phyloP scores from a whole-genome alignment of 805 yeast genomes.

The Candida pini region DNA sequence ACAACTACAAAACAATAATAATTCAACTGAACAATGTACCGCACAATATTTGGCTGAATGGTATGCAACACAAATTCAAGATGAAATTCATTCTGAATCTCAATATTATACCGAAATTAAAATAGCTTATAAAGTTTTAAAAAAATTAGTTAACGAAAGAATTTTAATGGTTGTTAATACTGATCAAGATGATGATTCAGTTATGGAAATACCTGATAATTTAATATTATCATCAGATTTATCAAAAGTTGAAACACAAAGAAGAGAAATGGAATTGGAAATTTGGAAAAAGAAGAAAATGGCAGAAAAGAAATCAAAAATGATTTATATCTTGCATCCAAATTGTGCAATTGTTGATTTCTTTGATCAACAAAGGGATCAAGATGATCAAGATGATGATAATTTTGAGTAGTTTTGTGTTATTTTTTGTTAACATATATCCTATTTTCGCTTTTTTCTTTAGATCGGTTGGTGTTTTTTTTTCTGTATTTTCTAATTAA shows the following conservation, averaged over 20 bases:
- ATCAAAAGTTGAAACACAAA: slow-evolving; percentile 19
- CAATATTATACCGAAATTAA: slow-evolving; percentile 67
- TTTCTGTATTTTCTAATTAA: not conserved
- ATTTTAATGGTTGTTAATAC: slow-evolving; percentile 62
- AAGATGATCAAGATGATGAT: slow-evolving; percentile 9
- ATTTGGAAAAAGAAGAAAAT: slow-evolving; percentile 20
- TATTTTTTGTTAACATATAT: not conserved
- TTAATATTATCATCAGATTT: slow-evolving; percentile 16
- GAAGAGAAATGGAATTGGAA: slow-evolving; percentile 18
- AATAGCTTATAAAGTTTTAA: slow-evolving; percentile 73
- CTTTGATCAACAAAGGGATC: slow-evolving; percentile 35
- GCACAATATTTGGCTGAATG: slow-evolving; percentile 69
- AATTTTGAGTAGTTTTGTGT: not conserved
- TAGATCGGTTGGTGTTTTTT: not conserved
- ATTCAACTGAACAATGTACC: slow-evolving; percentile 40
- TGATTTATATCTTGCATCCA: slow-evolving; percentile 64
- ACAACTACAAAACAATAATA: slow-evolving; percentile 20
- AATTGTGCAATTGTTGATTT: slow-evolving; percentile 75
- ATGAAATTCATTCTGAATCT: slow-evolving; percentile 60
- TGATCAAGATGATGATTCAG: slow-evolving; percentile 34
- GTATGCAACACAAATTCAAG: slow-evolving; percentile 73
- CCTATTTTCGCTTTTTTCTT: not conserved
- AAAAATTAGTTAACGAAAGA: slow-evolving; percentile 77
- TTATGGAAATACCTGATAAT: slow-evolving; percentile 27
- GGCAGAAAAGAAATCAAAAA: slow-evolving; percentile 22